Evolutionary conservation across 345 rosid species (phyloP).

Genomic region (Rhodamnia rubescens): DNA sequence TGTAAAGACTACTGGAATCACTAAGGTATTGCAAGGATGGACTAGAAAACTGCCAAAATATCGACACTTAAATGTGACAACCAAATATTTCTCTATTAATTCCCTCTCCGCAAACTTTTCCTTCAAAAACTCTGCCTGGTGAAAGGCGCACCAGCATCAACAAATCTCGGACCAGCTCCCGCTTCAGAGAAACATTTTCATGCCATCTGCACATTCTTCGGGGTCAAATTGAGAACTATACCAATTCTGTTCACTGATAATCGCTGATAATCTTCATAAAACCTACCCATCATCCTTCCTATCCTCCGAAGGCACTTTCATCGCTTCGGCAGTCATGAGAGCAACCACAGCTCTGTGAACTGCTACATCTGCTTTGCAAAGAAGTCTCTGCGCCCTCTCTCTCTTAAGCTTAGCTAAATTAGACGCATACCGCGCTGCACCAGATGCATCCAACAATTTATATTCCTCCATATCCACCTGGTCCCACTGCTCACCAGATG

Average conservation of each 20-base stretch:
- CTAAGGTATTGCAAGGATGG: not conserved
- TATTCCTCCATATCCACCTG: slow-evolving; percentile 54
- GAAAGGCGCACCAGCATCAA: not conserved
- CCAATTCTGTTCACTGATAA: slow-evolving; percentile 1
- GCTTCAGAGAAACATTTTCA: not conserved
- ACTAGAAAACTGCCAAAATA: not conserved
- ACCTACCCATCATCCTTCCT: slow-evolving; percentile 26
- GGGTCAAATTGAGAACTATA: not conserved
- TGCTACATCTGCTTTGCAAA: slow-evolving; percentile 72
- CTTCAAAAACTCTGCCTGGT: not conserved
- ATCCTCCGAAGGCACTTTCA: slow-evolving; percentile 47
- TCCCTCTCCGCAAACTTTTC: not conserved
- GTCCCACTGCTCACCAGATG: slow-evolving; percentile 28
- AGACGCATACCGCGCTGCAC: slow-evolving; percentile 63
- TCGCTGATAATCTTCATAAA: not conserved
- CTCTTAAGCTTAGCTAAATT: slow-evolving; percentile 63
- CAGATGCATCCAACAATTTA: slow-evolving; percentile 59
- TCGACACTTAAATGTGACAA: not conserved
- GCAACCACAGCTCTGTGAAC: slow-evolving; percentile 88
- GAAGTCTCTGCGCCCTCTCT: slow-evolving; percentile 71
- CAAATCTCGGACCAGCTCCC: not conserved
- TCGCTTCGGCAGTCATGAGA: slow-evolving; percentile 81
- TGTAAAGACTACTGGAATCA: not conserved
- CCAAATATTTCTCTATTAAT: not conserved
- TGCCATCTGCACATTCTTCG: not conserved